Percentiles rank a stretch among this genome's conserved stretches.
Conservation (phyloP, 83 land plant species). For the Diphasiastrum complanatum region DNA sequence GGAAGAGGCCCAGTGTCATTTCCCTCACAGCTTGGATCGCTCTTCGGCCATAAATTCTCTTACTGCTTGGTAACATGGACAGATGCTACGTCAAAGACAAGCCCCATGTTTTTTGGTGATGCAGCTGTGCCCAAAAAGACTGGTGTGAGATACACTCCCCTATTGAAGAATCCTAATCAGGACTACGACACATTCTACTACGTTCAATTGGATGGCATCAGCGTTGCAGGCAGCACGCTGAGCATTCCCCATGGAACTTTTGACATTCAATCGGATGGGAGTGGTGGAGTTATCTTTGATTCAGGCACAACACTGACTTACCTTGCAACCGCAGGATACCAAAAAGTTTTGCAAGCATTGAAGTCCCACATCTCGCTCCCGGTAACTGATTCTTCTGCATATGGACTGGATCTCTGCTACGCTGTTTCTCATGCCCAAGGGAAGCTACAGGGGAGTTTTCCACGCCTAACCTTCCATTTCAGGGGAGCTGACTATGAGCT, state of each 20-base stretch:
- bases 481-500: no score
- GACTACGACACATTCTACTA: not conserved
- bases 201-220: not conserved
- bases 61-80: constrained; percentile 4
- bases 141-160: not conserved
- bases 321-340: not conserved
- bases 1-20: constrained; percentile 11
- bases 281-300: not conserved
- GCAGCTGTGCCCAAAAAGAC: not conserved
- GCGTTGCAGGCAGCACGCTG: not conserved
- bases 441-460: not conserved
- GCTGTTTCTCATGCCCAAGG: not conserved
- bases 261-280: not conserved
- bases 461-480: not conserved
- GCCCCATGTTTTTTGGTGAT: not conserved
- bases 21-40: not conserved
- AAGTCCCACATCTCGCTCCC: not conserved
- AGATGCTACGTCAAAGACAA: not conserved
- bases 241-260: not conserved
- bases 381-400: not conserved
- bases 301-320: constrained; percentile 3
- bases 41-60: not conserved
- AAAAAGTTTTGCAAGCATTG: not conserved
- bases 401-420: constrained; percentile 13
- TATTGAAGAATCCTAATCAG: not conserved